Percentiles rank a stretch among this genome's conserved stretches.
Evolutionary conservation across 2,329 filamentous ascomycete species (phyloP).

Genomic region (Neoascochyta sp.): DNA sequence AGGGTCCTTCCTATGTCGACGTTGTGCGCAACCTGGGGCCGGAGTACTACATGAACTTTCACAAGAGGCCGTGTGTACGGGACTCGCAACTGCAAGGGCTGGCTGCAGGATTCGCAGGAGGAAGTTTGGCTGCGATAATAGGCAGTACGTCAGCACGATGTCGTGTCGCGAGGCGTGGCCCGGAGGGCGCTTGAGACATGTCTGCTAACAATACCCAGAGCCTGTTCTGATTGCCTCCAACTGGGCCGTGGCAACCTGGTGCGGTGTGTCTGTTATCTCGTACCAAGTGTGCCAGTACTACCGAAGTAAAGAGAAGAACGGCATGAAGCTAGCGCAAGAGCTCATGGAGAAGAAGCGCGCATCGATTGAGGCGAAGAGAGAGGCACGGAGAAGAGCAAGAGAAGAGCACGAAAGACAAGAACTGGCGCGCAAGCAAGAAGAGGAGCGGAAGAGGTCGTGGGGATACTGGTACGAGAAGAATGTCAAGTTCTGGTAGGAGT

Average conservation of each 20-base stretch:
- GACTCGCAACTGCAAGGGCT: conserved; percentile 83
- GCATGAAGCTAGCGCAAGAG: conserved; percentile 82
- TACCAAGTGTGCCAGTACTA: conserved; percentile 83
- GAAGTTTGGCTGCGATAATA: conserved; percentile 68
- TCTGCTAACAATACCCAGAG: conserved; percentile 41
- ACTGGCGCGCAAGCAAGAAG: conserved; percentile 23
- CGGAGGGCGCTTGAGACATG: too few relatives aligned
- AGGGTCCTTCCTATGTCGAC: conserved; percentile 48
- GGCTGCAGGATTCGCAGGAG: conserved; percentile 69
- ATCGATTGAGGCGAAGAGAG: conserved; percentile 44
- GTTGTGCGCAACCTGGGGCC: conserved; percentile 64
- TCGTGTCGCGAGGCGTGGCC: too few relatives aligned
- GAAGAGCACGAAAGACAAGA: conserved; percentile 41
- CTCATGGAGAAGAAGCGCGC: conserved; percentile 70
- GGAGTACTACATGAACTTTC: conserved; percentile 67
- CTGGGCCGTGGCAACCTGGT: conserved; percentile 79
- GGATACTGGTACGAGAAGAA: conserved; percentile 37
- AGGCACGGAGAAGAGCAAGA: conserved; percentile 43
- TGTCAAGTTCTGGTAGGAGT: conserved; percentile 34
- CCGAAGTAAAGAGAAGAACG: conserved; percentile 69
- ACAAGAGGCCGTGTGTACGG: conserved; percentile 78
- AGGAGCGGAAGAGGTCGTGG: conserved; percentile 37
- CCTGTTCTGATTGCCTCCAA: conserved; percentile 67
- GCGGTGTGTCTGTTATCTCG: conserved; percentile 63
- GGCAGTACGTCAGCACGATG: conserved; percentile 67